A percentile compares a stretch with the other conserved stretches of the same genome.
Conservation (phyloP, 2,329 filamentous ascomycete species). For the Sporothrix inflata region DNA sequence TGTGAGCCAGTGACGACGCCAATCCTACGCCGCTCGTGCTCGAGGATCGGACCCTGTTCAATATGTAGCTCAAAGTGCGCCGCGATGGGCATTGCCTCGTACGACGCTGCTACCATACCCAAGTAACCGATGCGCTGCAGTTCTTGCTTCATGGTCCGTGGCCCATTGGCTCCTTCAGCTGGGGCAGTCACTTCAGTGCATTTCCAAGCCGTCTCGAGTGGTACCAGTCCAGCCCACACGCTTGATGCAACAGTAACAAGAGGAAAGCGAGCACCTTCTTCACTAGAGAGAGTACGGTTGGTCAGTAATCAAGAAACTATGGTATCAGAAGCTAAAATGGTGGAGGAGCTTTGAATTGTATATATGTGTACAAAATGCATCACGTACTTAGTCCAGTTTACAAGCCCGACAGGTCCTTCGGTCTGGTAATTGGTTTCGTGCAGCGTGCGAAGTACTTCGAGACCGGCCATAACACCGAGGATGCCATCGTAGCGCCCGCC, state of each 20-base stretch:
- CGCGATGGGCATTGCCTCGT: constrained; percentile 65
- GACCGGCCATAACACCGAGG: constrained; percentile 70
- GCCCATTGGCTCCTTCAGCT: constrained; percentile 47
- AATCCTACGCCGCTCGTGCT: constrained; percentile 64
- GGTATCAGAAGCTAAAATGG: too few relatives aligned
- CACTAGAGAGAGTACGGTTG: constrained; percentile 48
- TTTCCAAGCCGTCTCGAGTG: constrained; percentile 62
- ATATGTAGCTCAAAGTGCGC: constrained; percentile 86
- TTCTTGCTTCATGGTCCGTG: constrained; percentile 66
- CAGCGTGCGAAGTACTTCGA: constrained; percentile 72
- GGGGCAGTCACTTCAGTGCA: constrained; percentile 58
- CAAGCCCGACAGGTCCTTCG: constrained; percentile 70
- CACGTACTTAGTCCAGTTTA: constrained; percentile 74
- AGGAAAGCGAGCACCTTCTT: constrained; percentile 80
- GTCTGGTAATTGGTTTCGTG: constrained; percentile 70
- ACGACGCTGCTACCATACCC: constrained; percentile 60
- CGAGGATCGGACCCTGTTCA: constrained; percentile 78
- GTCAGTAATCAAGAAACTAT: too few relatives aligned
- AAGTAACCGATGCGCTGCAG: constrained; percentile 73
- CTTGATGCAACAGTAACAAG: constrained; percentile 73
- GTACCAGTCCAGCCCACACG: constrained; percentile 72
- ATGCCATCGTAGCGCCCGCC: constrained; percentile 79
- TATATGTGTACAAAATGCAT: too few relatives aligned
- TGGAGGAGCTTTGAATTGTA: too few relatives aligned
- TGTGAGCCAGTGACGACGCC: constrained; percentile 74